Evolutionary conservation across 208 protist species (phyloP).

Genomic region (Trypanosoma boissoni): DNA sequence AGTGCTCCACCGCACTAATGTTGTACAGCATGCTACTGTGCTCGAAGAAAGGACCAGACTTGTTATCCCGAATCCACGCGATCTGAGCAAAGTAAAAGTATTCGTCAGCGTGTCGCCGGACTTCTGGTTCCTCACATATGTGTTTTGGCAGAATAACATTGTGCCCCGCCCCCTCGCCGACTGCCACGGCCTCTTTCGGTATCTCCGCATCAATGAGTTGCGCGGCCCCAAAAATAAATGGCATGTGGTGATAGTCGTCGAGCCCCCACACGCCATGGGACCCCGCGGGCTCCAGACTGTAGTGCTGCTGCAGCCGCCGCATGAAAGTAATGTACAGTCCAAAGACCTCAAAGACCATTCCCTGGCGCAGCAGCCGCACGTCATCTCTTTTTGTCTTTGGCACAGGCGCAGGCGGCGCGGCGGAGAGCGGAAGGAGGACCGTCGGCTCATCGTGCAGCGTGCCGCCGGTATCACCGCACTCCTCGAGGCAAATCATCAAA

Average conservation of each 20-base stretch:
- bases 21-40: slow-evolving; percentile 93
- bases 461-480: slow-evolving; percentile 66
- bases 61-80: slow-evolving; percentile 79
- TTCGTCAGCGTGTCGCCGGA: slow-evolving; percentile 30
- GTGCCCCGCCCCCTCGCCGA: slow-evolving; percentile 22
- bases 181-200: slow-evolving; percentile 4
- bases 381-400: slow-evolving; percentile 19
- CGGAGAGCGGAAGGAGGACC: slow-evolving; percentile 8
- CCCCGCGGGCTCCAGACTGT: slow-evolving; percentile 96
- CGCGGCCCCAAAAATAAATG: slow-evolving; percentile 95
- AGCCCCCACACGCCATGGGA: slow-evolving; percentile 98
- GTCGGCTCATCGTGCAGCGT: slow-evolving; percentile 32
- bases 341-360: slow-evolving; percentile 90
- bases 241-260: slow-evolving; percentile 99
- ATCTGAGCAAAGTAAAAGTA: slow-evolving; percentile 82
- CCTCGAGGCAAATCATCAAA: slow-evolving; percentile 86
- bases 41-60: slow-evolving; percentile 89
- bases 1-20: slow-evolving; percentile 83
- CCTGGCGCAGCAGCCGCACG: slow-evolving; percentile 46
- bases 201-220: slow-evolving; percentile 90
- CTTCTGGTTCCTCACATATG: slow-evolving; percentile 47
- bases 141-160: slow-evolving; percentile 83
- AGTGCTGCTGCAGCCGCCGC: slow-evolving; percentile 80
- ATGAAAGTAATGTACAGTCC: slow-evolving; percentile 92
- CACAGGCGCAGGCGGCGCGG: slow-evolving; percentile 21